Evolutionary conservation across 768 basidiomycete genomes (phyloP).

Genomic region (Russula griseocarnosa): DNA sequence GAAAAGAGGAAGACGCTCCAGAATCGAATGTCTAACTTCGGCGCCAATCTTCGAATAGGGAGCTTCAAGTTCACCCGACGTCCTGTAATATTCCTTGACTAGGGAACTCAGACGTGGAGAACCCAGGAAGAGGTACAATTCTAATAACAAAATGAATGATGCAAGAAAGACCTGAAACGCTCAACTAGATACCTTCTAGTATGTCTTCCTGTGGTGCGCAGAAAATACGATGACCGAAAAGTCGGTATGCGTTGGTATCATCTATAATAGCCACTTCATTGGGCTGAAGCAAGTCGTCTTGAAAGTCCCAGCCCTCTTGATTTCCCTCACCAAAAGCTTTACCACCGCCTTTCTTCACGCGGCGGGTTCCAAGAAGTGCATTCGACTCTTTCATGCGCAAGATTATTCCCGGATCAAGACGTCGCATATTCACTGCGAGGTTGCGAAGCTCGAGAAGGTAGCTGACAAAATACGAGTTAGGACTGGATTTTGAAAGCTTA

Average conservation of each 20-base stretch:
- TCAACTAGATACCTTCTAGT: conserved; percentile 59
- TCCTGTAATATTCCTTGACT: conserved; percentile 73
- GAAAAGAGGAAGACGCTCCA: conserved; percentile 89
- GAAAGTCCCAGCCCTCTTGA: conserved; percentile 64
- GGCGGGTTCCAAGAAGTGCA: conserved; percentile 70
- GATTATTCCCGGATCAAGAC: conserved; percentile 48
- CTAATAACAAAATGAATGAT: conserved; percentile 36
- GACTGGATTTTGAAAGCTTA: background rate
- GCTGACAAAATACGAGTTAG: conserved; percentile 39
- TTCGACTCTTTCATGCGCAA: conserved; percentile 64
- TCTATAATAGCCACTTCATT: conserved; percentile 79
- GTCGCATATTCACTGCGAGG: conserved; percentile 65
- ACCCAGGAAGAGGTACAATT: conserved; percentile 74
- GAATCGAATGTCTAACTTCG: conserved; percentile 56
- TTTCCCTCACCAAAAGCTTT: conserved; percentile 37
- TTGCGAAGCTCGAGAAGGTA: conserved; percentile 81
- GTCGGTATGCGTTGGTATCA: conserved; percentile 73
- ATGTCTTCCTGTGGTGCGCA: conserved; percentile 86
- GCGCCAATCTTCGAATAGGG: conserved; percentile 44
- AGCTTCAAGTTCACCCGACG: conserved; percentile 52
- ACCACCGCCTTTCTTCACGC: conserved; percentile 42
- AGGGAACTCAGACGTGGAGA: conserved; percentile 66
- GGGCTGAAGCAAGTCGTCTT: conserved; percentile 68
- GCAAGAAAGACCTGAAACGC: background rate
- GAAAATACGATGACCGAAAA: conserved; percentile 73